Evolutionary conservation across 495 filamentous ascomycete genomes (phyloP).

Genomic region (Xylaria acuta): DNA sequence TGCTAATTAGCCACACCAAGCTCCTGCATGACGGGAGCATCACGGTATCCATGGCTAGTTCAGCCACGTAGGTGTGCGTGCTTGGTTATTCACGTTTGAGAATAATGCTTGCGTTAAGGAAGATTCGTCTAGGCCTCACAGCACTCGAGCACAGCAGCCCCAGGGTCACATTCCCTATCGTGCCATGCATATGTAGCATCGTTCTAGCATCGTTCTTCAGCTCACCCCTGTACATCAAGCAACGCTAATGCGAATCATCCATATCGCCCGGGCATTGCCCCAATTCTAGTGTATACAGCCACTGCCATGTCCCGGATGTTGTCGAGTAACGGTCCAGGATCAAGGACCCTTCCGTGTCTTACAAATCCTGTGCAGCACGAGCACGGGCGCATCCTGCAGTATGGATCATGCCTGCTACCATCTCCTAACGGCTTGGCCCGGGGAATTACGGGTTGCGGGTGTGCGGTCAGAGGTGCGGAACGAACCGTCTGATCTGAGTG

Average conservation of each 20-base stretch:
- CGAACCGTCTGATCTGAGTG: conserved; percentile 16
- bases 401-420: conserved; percentile 13
- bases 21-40: conserved; percentile 1
- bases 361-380: not conserved
- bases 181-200: conserved; percentile 16
- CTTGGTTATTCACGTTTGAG: conserved; percentile 12
- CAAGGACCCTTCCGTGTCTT: not conserved
- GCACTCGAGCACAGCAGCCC: not conserved
- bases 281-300: not conserved
- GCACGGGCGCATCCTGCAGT: conserved; percentile 6
- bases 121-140: conserved; percentile 13
- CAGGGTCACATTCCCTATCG: conserved; percentile 2
- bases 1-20: conserved; percentile 20
- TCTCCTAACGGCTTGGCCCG: conserved; percentile 21
- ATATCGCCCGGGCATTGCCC: not conserved
- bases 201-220: conserved; percentile 15
- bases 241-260: conserved; percentile 23
- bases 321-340: not conserved
- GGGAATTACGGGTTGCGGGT: conserved; percentile 25
- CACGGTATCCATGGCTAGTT: not conserved
- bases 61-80: not conserved
- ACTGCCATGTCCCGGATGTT: not conserved
- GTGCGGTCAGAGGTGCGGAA: not conserved
- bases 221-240: conserved; percentile 12
- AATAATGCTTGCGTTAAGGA: not conserved